Evolutionary conservation across 1,139 yeast genomes (phyloP).

Genomic region (Debaryomyces nepalensis): DNA sequence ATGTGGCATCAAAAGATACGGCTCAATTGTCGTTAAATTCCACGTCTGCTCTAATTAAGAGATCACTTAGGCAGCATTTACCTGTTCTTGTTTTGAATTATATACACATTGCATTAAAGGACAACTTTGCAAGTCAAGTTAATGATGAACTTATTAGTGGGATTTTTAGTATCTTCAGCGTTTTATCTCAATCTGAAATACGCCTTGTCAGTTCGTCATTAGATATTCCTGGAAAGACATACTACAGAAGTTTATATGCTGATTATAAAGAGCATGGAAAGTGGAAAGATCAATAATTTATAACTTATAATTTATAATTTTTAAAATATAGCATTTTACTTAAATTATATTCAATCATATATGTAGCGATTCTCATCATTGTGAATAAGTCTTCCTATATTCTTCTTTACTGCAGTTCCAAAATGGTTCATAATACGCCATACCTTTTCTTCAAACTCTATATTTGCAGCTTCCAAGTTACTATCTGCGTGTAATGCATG

Average conservation of each 20-base stretch:
- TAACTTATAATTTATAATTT: too few species aligned
- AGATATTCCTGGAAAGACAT: constrained; percentile 71
- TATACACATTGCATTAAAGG: constrained; percentile 54
- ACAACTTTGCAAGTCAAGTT: constrained; percentile 50
- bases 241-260: constrained; percentile 67
- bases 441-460: constrained; percentile 36
- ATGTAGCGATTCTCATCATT: constrained; percentile 34
- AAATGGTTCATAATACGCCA: constrained; percentile 42
- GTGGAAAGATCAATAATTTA: constrained; percentile 69
- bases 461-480: constrained; percentile 21
- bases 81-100: constrained; percentile 65
- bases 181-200: constrained; percentile 70
- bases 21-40: constrained; percentile 53
- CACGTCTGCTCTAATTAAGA: constrained; percentile 57
- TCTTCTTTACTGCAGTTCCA: constrained; percentile 25
- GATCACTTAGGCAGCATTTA: constrained; percentile 63
- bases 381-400: constrained; percentile 36
- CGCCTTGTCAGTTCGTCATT: constrained; percentile 67
- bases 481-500: constrained; percentile 28
- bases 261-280: constrained; percentile 81
- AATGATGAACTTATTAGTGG: constrained; percentile 61
- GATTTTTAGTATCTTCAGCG: constrained; percentile 67
- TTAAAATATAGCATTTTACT: constrained; percentile 2
- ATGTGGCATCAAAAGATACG: constrained; percentile 24
- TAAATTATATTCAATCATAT: constrained; percentile 3